Evolutionary conservation across 768 basidiomycete species (phyloP).

Genomic region (Chalciporus chontae): DNA sequence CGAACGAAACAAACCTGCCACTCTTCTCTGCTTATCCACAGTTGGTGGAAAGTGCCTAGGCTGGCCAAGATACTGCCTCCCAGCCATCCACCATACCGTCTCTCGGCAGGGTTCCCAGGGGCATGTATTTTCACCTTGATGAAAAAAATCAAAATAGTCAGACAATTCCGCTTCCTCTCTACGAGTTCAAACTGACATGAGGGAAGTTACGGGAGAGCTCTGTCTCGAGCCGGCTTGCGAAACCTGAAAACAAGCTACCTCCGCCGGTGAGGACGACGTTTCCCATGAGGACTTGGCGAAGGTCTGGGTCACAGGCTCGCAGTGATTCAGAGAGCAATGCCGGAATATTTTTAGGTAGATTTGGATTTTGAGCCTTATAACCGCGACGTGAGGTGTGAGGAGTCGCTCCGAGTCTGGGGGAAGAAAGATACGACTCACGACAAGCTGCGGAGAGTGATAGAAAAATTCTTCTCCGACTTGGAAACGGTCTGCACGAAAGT

Average conservation of each 20-base stretch:
- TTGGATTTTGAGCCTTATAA: constrained; percentile 52
- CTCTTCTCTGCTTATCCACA: constrained; percentile 93
- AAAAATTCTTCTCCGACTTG: constrained; percentile 88
- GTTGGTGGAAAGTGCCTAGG: constrained; percentile 95
- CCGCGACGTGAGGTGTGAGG: constrained; percentile 12
- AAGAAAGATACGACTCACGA: constrained; percentile 34
- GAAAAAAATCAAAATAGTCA: constrained; percentile 1
- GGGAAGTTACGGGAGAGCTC: constrained; percentile 76
- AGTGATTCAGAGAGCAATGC: constrained; percentile 75
- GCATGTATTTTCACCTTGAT: constrained; percentile 87
- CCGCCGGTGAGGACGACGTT: constrained; percentile 98
- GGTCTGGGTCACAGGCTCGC: constrained; percentile 84
- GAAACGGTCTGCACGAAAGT: constrained; percentile 80
- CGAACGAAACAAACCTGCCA: constrained; percentile 64
- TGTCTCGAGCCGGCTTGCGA: constrained; percentile 74
- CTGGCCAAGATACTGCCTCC: constrained; percentile 94
- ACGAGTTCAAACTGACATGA: constrained; percentile 52
- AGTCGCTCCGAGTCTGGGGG: background rate
- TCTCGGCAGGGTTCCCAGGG: constrained; percentile 85
- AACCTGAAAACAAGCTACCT: constrained; percentile 80
- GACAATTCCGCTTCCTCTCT: background rate
- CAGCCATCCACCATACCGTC: constrained; percentile 91
- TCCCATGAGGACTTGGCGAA: constrained; percentile 84
- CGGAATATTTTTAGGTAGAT: constrained; percentile 72
- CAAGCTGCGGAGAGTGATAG: constrained; percentile 57